A percentile compares a stretch with the other conserved stretches of the same genome.
Evolutionary conservation across 371 early-diverging fungal genomes (phyloP).

Genomic region (Mortierella sp.): DNA sequence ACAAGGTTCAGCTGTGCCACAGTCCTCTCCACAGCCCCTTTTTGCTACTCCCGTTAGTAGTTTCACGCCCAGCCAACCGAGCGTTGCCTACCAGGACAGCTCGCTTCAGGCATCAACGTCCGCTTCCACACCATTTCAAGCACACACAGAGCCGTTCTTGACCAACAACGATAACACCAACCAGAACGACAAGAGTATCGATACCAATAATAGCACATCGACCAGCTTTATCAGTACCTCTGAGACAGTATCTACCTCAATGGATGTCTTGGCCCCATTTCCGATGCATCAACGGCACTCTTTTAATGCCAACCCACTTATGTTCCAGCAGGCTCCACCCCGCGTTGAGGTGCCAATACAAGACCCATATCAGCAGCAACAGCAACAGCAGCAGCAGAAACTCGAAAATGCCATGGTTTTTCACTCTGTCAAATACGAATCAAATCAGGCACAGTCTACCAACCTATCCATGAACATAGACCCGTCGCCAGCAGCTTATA

Average conservation of each 20-base stretch:
- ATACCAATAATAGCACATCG: no score
- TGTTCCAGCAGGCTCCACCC: constrained; percentile 22
- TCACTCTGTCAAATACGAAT: constrained; percentile 19
- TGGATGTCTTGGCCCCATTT: constrained; percentile 40
- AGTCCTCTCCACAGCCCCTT: no score
- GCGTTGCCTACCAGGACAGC: no score
- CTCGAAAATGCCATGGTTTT: constrained; percentile 5
- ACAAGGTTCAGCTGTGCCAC: not conserved
- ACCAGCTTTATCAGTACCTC: constrained; percentile 19
- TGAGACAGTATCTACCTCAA: constrained; percentile 20
- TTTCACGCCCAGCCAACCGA: no score
- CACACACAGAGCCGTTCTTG: no score
- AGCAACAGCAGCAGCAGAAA: constrained; percentile 31
- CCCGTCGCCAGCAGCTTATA: not conserved
- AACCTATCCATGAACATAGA: constrained; percentile 1
- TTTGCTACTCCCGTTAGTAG: no score
- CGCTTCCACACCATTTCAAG: not conserved
- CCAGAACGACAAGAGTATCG: not conserved
- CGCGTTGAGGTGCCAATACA: not conserved
- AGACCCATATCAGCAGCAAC: constrained; percentile 14
- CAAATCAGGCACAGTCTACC: constrained; percentile 3
- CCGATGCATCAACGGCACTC: constrained; percentile 27
- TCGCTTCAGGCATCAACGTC: not conserved
- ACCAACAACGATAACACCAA: not conserved
- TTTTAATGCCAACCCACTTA: constrained; percentile 16